Evolutionary conservation across 495 filamentous ascomycete genomes (phyloP), one percentile per base, ranked within the genome.

Genomic region (Podospora conica): DNA sequence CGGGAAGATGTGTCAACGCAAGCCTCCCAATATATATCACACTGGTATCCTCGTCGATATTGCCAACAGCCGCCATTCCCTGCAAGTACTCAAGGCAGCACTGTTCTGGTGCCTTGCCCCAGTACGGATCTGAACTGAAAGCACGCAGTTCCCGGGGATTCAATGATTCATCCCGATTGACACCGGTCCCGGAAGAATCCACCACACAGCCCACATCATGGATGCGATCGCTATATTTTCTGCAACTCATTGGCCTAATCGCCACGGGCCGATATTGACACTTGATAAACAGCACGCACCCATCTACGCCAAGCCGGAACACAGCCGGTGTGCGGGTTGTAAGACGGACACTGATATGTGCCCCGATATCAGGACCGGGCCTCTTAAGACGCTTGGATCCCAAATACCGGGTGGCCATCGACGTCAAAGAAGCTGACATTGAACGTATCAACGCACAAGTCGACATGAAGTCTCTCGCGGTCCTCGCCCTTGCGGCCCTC

Each of bases 391-490:
- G 4, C 12, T 15, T 15, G 15, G 12, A 33, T 33, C 33, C 33
- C 33, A 3, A 6, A 18, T 4, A 40, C 15, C 5, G 7, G 15
- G 15, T 8, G 12, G 5, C 15, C 3, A 1, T n/a, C 1, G 2
- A 48, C 8, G 15, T 6, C 7, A 48, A 5, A 8, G 15, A n/a
- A 48, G 9, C 15, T 18, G 29, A n/a, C 18, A 33, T 6, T 1
- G 2, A n/a, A 48, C 7, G 5, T n/a, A 0, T 12, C 33, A 1
- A 18, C 0, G 5, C 15, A 1, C 15, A n/a, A n/a, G 1, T 4
- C 18, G n/a, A n/a, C 40, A 48, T 48, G 40, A 48, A 48, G 40
- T 48, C 40, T 48, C n/a, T 48, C 40, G 40, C 6, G 6, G 4
- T 48, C 40, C 6, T 48, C 6, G 18, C 33, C 33, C 33, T 48